Conservation (phyloP, 2,329 filamentous ascomycete species). For the Aspergillus fumigatiaffinis region DNA sequence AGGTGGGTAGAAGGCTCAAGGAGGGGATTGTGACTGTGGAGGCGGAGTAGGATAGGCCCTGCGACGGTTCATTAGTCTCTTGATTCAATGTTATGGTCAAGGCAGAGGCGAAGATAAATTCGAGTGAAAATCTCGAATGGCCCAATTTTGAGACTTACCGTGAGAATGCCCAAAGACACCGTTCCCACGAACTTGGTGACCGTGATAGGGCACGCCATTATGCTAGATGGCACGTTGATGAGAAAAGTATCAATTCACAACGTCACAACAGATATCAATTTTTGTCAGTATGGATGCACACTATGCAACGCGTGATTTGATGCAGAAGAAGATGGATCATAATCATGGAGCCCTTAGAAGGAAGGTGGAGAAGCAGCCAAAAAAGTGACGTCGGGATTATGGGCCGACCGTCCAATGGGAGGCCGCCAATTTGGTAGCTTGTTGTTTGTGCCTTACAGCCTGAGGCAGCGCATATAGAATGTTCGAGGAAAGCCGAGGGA, state of each 20-base stretch:
- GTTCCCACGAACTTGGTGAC: conserved; percentile 91
- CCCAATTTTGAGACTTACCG: conserved; percentile 54
- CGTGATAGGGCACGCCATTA: conserved; percentile 68
- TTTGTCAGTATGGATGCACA: background rate
- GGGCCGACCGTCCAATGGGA: background rate
- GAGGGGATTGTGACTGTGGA: conserved; percentile 73
- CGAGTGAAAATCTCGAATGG: too few relatives aligned
- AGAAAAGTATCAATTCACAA: background rate
- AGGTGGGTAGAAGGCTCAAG: conserved; percentile 75
- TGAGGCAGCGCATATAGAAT: background rate
- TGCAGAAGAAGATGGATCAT: background rate
- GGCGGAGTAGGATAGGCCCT: conserved; percentile 88
- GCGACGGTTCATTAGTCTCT: conserved; percentile 11
- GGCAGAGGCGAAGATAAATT: background rate
- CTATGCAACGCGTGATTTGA: background rate
- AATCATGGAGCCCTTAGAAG: background rate
- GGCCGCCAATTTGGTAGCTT: background rate
- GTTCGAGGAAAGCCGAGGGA: background rate
- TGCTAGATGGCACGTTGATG: conserved; percentile 16
- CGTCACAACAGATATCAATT: background rate
- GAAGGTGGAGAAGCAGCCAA: background rate
- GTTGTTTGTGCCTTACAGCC: background rate
- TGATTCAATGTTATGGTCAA: background rate
- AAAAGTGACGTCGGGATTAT: conserved; percentile 1
- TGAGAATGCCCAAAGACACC: conserved; percentile 80